Base-by-base conservation (phyloP, 371 early-diverging fungal species). In the Actinomortierella ambigua region DNA sequence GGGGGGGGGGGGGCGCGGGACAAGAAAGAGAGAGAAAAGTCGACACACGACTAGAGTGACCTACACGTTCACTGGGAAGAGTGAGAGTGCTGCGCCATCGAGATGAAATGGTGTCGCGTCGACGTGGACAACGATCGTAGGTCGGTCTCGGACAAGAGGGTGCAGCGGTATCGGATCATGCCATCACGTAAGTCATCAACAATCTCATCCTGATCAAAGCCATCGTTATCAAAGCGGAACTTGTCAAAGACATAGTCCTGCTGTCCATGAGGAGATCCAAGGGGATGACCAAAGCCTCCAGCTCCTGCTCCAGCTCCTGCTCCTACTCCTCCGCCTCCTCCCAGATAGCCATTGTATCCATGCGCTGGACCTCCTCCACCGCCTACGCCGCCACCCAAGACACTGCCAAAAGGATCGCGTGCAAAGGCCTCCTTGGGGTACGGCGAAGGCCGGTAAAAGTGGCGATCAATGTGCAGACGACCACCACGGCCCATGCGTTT, bases 401-500 rank as follows among this genome's bases (percentile, higher is more conserved):
- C 34, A 34, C 11, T 11, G 34, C 34, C 34, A 34, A 34, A 34
- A 34, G 34, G 34, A 34, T 34, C 34, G 34, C 34, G 34, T 6
- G 34, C 34, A 34, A 34, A 34, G 34, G 34, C 34, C 11, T 34
- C 34, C 11, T 34, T 34, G 4, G 34, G 34, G 11, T 34, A 34
- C 34, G 34, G 34, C 34, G 34, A 34, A 11, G 34, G 34, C 34
- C 11, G 4, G 34, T 34, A 34, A 40, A 59, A 63, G 29, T 73
- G 73, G 46, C 87, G 81, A 63, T 86, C 87, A 14, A 85, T 77
- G 51, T 80, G 81, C 15, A 83, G 73, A 47, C 88, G 82, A 20
- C 88, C 88, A 47, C 88, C 86, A 64, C 88, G 84, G 20, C 88
- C 88, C 28, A 83, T 52, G 23, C 88, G 83, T 62, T 78, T 81